Conservation (phyloP, 768 basidiomycete species). For the Cystofilobasidium capitatum region DNA sequence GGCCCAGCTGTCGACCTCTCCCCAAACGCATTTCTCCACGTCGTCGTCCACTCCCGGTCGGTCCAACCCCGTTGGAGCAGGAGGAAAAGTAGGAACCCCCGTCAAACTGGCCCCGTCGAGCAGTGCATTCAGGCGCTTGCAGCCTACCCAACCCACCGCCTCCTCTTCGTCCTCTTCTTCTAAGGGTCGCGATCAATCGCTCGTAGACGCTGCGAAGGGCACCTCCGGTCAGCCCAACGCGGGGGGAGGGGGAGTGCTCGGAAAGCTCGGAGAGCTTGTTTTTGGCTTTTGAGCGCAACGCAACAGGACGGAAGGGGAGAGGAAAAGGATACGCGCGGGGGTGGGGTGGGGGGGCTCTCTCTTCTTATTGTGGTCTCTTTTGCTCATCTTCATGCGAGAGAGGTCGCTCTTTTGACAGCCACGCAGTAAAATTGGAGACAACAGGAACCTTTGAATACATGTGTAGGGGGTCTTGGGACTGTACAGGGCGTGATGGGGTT, state of each 20-base stretch:
- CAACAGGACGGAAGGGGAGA: not conserved
- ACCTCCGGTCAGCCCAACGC: too few species aligned
- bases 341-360: too few species aligned
- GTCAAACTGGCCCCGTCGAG: constrained; percentile 22
- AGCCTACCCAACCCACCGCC: not conserved
- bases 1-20: not conserved
- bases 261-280: constrained; percentile 24
- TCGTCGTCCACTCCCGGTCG: too few species aligned
- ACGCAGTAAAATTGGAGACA: too few species aligned
- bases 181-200: not conserved
- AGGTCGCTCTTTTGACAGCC: too few species aligned
- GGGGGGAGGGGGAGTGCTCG: constrained; percentile 3
- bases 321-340: too few species aligned
- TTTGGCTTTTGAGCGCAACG: constrained; percentile 22
- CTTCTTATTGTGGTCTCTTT: too few species aligned
- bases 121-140: constrained; percentile 13
- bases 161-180: not conserved
- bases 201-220: not conserved
- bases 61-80: too few species aligned
- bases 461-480: too few species aligned
- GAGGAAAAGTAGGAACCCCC: not conserved
- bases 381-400: too few species aligned
- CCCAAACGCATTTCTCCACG: not conserved
- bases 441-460: too few species aligned
- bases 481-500: too few species aligned